Base-by-base conservation (phyloP, 1,284 basidiomycete genomes). In the Malassezia restricta region DNA sequence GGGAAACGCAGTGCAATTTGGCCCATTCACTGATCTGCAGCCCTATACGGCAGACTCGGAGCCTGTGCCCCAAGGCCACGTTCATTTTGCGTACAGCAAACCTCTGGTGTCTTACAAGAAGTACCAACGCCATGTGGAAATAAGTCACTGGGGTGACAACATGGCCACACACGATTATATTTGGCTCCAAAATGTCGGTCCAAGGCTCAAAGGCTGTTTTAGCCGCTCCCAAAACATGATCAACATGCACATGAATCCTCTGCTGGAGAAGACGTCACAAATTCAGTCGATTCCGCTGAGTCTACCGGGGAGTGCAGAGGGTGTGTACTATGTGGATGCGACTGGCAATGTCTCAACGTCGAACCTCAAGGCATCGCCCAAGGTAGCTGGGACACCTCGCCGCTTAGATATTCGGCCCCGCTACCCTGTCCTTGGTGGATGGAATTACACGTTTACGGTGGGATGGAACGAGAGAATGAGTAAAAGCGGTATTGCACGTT, bases 311-410 rank as follows among this genome's bases (percentile, higher is more conserved):
- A 57, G 57, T 5, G 42, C 49, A 1, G 31, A 51, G 6, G 59
- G 61, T 38, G 51, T 62, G 6, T 64, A 64, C 52, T 65, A 61
- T 42, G 55, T 71, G 20, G 69, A 72, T 40, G 54, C 63, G 40
- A 86, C 91, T 61, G 94, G 94, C 43, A 99, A 99, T 74, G 91
- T 99, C 32, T 95, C 92, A 6, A 96, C 92, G 0, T 94, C 90
- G 0, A 80, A 79, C 51, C 82, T 98, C 65, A 83, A 87, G 24
- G 80, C 84, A 54, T 6, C 63, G 56, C n/a, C 60, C 50, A n/a
- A 53, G 43, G n/a, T 47, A 33, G 9, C 46, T 14, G 47, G 40
- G 11, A 59, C 62, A 42, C 75, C 79, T 11, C 76, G 80, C 7
- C 81, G 82, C 32, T 65, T 72, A 3, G 89, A 96, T 65, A 72